Evolutionary conservation across 768 basidiomycete genomes (phyloP).

Genomic region (Pleurotus ostreatus): DNA sequence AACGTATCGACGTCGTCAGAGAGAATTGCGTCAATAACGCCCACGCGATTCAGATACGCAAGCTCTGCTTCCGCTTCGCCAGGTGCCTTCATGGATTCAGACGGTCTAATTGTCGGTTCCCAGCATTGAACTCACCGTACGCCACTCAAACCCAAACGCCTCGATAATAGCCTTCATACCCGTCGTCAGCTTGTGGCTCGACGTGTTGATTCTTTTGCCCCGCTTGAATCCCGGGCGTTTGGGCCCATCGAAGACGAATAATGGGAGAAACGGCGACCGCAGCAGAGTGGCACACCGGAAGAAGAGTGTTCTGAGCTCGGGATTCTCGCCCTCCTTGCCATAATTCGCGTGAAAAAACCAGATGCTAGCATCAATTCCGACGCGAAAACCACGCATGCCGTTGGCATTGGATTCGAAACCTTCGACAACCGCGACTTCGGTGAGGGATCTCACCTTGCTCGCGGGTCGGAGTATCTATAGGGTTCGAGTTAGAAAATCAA

Average conservation of each 20-base stretch:
- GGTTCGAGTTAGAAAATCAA: not conserved
- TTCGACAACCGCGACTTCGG: conserved; percentile 68
- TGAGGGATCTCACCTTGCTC: conserved; percentile 61
- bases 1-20: conserved; percentile 95
- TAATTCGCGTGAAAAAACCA: conserved; percentile 81
- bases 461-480: conserved; percentile 62
- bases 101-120: conserved; percentile 22
- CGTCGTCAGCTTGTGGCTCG: conserved; percentile 59
- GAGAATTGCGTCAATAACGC: conserved; percentile 82
- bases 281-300: conserved; percentile 82
- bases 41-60: conserved; percentile 78
- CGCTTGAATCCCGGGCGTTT: conserved; percentile 79
- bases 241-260: conserved; percentile 93
- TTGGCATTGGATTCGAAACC: conserved; percentile 68
- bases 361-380: conserved; percentile 87
- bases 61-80: conserved; percentile 95
- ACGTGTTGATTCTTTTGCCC: conserved; percentile 64
- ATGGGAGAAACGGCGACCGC: conserved; percentile 73
- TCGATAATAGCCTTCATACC: conserved; percentile 79
- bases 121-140: conserved; percentile 31
- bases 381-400: conserved; percentile 65
- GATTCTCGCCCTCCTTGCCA: conserved; percentile 80
- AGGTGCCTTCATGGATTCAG: conserved; percentile 56
- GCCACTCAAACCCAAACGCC: conserved; percentile 23
- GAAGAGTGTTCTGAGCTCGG: conserved; percentile 77